phyloP scores from a whole-genome alignment of 2,329 filamentous ascomycete genomes.

The Ophiostoma angusticollis region DNA sequence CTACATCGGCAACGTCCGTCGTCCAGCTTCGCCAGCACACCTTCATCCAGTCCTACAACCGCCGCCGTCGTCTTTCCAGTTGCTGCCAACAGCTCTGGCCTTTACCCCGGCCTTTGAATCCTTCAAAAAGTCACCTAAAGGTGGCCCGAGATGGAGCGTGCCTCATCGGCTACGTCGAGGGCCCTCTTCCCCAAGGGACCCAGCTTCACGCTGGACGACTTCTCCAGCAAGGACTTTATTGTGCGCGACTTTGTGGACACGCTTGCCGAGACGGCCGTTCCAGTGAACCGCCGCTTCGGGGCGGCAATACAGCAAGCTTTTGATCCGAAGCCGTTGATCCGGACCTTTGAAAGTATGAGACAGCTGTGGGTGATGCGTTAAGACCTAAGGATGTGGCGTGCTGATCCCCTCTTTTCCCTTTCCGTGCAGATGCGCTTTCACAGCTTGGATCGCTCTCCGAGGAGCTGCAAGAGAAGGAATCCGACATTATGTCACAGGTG shows the following conservation, averaged over 20 bases:
- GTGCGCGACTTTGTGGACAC: slow-evolving; percentile 95
- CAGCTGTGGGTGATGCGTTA: background rate
- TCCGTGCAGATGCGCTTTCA: slow-evolving; percentile 43
- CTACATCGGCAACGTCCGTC: background rate
- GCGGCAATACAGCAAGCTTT: slow-evolving; percentile 52
- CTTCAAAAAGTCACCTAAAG: too few species aligned
- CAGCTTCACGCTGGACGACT: slow-evolving; percentile 77
- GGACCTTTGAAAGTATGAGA: slow-evolving; percentile 68
- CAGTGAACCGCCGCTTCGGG: slow-evolving; percentile 67
- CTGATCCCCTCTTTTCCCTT: slow-evolving; percentile 16
- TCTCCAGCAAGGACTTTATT: slow-evolving; percentile 85
- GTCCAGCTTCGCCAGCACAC: background rate
- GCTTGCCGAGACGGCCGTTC: slow-evolving; percentile 72
- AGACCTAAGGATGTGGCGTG: background rate
- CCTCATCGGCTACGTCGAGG: slow-evolving; percentile 36
- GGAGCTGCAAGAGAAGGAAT: slow-evolving; percentile 80
- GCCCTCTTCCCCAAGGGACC: slow-evolving; percentile 66
- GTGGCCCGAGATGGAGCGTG: slow-evolving; percentile 35
- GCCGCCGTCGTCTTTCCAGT: background rate
- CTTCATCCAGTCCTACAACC: background rate
- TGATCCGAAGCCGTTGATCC: slow-evolving; percentile 92
- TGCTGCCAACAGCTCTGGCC: too few species aligned
- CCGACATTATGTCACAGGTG: slow-evolving; percentile 79
- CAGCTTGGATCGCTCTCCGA: slow-evolving; percentile 61
- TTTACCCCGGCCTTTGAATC: too few species aligned